Evolutionary conservation across 2,329 filamentous ascomycete species (phyloP), one percentile per base, ranked within the genome.

Genomic region (Penicillium psychrosexuale): DNA sequence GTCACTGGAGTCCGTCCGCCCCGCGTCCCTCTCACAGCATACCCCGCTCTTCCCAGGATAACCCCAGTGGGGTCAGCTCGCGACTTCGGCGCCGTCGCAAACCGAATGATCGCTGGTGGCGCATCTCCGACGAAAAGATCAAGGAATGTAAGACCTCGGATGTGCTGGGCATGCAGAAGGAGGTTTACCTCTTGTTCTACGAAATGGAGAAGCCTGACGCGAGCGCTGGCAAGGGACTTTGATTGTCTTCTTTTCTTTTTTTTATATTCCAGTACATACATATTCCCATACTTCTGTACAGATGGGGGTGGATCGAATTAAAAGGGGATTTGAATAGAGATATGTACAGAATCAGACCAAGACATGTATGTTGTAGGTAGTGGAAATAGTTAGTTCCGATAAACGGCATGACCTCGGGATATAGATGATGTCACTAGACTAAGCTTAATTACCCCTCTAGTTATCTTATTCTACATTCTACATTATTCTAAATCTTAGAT

Each of bases 121-220:
- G 94, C 34, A 96, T 99, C 62, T 97, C 92, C 61, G 94, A 99
- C 71, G 94, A 99, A 62, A 96, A 95, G 74, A 85, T 97, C 66
- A 94, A 93, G 69, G 93, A 97, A 74, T 88, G 91, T 62, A 96
- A 92, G 78, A 97, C 92, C 6, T 84, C 82, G 51, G 94, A 99
- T 64, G 91, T 99, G 7, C 73, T 99, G 55, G 85, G 86, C 8
- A 96, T 97, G 91, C 91, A 97, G 75, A 88, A 87, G 66, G 94
- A 99, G 74, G 93, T 97, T 0, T 99, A 99, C 72, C 77, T 99
- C 69, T 75, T 99, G 48, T 99, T 99, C 72, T 99, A 99, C 74
- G 93, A 97, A 78, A 77, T 96, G 65, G 89, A 93, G 61, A 80
- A 79, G 63, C 65, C 68, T 27, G 56, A 62, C 11, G 42, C 53